Base-by-base conservation (phyloP, 768 basidiomycete genomes). In the Xerocomellus amylosporus region DNA sequence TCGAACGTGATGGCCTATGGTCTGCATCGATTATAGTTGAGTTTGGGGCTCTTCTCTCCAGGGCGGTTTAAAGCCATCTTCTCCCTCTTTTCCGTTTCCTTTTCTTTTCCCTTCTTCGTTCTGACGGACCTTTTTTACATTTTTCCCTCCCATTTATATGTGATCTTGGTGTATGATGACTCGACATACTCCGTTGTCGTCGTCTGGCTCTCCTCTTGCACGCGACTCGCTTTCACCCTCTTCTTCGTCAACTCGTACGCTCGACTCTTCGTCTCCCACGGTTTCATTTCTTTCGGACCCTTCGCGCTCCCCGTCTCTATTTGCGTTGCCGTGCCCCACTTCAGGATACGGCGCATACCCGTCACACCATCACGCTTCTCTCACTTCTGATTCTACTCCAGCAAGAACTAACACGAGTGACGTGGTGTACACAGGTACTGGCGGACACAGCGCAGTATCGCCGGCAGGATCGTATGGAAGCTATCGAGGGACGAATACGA, bases 391-490 rank as follows among this genome's bases (percentile, higher is more conserved):
- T 31, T 47, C 54, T 17, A 1, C 31, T 19, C 19, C 52, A 9
- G 24, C 50, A 37, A 28, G 44, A 20, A 26, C 66, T 68, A 9
- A 70, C 39, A 12, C 39, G 2, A 34, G 37, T n/a, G 17, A 12
- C 45, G 15, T 41, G 28, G 8, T 37, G 5, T 15, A 30, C 10
- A 40, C 48, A 71, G 68, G 64, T 10, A 50, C 50, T 15, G 62
- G 50, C 40, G 51, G 48, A 30, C 40, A 60, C 19, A 56, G 55
- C 15, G 58, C 64, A 0, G 54, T 34, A 12, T 70, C 68, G 0
- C 68, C 68, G 0, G 54, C 59, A 4, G 60, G 56, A 28, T 72
- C 70, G 0, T 66, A 54, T 33, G 62, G 54, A 10, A 66, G 63
- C 33, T 53, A 65, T 48, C 61, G 42, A 12, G 55, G 60, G 12